phyloP scores from a whole-genome alignment of 1,284 basidiomycete genomes.

The Ganoderma sinense region DNA sequence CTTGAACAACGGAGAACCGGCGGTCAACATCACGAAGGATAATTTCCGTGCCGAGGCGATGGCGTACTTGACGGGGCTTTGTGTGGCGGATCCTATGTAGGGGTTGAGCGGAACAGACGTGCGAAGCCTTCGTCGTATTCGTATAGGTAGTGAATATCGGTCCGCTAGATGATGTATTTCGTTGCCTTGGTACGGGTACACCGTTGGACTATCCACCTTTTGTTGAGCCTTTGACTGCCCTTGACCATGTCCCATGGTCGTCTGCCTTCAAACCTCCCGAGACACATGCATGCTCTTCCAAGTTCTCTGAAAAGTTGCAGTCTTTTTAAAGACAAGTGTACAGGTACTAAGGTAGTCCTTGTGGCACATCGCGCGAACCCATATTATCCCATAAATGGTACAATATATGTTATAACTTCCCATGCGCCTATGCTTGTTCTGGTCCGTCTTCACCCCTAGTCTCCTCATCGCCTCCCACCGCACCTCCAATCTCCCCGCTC shows the following conservation, averaged over 20 bases:
- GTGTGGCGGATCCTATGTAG: constrained; percentile 16
- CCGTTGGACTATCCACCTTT: too few relatives aligned
- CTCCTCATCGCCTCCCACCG: not conserved
- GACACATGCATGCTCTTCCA: too few relatives aligned
- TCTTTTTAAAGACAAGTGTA: too few relatives aligned
- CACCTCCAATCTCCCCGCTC: constrained; percentile 27
- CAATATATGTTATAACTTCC: not conserved
- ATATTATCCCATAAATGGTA: not conserved
- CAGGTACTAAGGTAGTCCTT: too few relatives aligned
- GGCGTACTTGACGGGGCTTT: constrained; percentile 20
- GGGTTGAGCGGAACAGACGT: not conserved
- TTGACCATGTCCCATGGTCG: too few relatives aligned
- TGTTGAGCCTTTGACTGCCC: too few relatives aligned
- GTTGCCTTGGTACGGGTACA: too few relatives aligned
- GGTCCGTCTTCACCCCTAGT: not conserved
- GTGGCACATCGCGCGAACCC: too few relatives aligned
- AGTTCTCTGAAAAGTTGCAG: too few relatives aligned
- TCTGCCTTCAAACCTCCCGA: too few relatives aligned
- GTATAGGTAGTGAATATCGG: not conserved
- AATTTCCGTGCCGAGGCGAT: constrained; percentile 47
- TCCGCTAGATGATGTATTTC: not conserved
- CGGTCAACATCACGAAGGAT: constrained; percentile 46
- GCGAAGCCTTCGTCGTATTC: not conserved
- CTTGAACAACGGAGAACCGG: constrained; percentile 50
- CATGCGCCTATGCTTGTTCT: not conserved